Conservation (phyloP, 139 green algal genomes). For the Tetradesmus obliquus region DNA sequence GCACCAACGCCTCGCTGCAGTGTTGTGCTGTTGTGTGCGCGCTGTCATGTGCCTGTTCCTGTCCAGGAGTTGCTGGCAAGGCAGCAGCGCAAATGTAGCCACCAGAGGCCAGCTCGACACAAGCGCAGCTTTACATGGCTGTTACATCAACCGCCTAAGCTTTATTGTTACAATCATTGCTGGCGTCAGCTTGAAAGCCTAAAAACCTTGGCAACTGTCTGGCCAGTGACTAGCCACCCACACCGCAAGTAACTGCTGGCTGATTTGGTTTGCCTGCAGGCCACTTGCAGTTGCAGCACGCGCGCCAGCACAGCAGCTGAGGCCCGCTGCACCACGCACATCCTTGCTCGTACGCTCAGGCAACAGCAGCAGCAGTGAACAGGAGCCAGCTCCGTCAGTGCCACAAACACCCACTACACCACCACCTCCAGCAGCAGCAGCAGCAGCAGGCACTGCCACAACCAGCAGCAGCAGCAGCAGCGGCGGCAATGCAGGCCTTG, state of each 20-base stretch:
- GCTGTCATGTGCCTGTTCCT: too few species aligned
- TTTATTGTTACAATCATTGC: too few species aligned
- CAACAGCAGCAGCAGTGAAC: not conserved
- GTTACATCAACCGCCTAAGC: too few species aligned
- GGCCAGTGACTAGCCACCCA: not conserved
- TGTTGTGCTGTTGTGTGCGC: not conserved
- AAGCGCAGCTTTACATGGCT: too few species aligned
- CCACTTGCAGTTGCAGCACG: not conserved
- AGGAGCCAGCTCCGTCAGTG: not conserved
- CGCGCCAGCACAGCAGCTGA: not conserved
- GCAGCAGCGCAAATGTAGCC: too few species aligned
- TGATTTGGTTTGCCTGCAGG: not conserved
- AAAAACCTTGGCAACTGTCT: not conserved
- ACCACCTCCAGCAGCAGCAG: not conserved
- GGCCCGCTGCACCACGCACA: too few species aligned
- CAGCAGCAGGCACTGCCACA: not conserved
- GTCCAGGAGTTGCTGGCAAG: too few species aligned
- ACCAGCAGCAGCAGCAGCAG: constrained; percentile 14
- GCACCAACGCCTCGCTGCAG: not conserved
- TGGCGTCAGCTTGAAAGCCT: too few species aligned
- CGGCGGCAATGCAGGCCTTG: constrained; percentile 55
- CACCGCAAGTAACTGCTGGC: not conserved
- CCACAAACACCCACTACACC: not conserved
- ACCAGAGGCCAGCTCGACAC: too few species aligned
- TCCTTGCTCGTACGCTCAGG: not conserved